phyloP scores from a whole-genome alignment of 164 flowering plant genomes.

The Sextonia rubra region DNA sequence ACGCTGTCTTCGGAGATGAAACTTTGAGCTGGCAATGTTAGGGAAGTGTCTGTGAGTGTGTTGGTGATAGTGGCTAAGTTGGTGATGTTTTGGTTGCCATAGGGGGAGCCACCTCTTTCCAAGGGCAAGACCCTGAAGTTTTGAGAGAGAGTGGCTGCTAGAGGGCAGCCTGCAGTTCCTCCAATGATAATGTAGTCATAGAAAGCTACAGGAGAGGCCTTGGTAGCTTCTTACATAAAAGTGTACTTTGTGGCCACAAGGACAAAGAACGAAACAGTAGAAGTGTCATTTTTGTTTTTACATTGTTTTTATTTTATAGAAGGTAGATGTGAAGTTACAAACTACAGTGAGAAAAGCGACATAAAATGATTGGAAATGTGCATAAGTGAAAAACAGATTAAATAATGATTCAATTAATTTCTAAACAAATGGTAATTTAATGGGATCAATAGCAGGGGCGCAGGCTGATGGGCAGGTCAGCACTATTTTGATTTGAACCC shows the following conservation, averaged over 20 bases:
- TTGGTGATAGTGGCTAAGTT: conserved; percentile 29
- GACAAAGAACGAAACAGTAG: neutral
- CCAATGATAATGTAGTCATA: conserved; percentile 81
- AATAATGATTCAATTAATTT: neutral
- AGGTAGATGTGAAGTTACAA: too few relatives aligned
- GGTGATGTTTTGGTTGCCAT: conserved; percentile 44
- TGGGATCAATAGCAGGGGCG: too few relatives aligned
- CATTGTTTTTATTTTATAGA: too few relatives aligned
- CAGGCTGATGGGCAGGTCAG: too few relatives aligned
- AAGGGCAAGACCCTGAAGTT: conserved; percentile 47
- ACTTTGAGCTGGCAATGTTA: conserved; percentile 44
- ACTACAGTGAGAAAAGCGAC: neutral
- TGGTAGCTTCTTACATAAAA: conserved; percentile 50
- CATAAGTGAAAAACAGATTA: neutral
- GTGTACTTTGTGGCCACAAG: conserved; percentile 52
- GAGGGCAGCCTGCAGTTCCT: conserved; percentile 80
- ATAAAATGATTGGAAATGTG: neutral
- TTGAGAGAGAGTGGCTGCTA: conserved; percentile 78
- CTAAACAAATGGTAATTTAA: too few relatives aligned
- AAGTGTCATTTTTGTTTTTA: neutral
- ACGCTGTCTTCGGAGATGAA: conserved; percentile 83
- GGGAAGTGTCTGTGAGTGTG: conserved; percentile 38
- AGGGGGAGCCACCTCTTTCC: conserved; percentile 80
- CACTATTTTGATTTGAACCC: too few relatives aligned
- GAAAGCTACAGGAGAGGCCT: conserved; percentile 33